phyloP scores from a whole-genome alignment of 164 flowering plant genomes.

The Nelumbo lutea region DNA sequence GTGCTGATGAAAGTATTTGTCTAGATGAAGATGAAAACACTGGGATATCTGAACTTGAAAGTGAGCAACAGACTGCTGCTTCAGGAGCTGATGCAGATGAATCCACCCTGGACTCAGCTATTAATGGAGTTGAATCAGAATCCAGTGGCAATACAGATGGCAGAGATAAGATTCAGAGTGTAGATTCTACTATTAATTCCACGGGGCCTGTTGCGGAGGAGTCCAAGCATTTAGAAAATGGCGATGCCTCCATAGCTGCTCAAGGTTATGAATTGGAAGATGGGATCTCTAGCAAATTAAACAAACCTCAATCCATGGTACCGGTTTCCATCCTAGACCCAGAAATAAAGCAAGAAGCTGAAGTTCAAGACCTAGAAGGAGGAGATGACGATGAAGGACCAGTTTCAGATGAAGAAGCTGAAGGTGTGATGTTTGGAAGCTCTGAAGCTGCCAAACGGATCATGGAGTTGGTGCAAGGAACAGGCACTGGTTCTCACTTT shows the following conservation, averaged over 20 bases:
- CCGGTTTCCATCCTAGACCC: conserved; percentile 5
- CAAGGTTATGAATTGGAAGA: conserved; percentile 12
- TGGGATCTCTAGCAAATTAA: conserved; percentile 8
- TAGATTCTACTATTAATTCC: conserved; percentile 4
- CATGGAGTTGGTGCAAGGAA: conserved; percentile 57
- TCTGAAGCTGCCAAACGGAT: conserved; percentile 64
- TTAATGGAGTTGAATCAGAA: conserved; percentile 6
- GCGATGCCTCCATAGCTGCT: background rate
- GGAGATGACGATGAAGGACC: conserved; percentile 37
- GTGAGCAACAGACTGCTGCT: conserved; percentile 13
- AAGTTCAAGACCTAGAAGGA: conserved; percentile 23
- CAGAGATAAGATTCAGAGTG: background rate
- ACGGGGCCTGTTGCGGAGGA: background rate
- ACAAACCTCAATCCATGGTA: conserved; percentile 8
- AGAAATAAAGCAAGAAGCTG: conserved; percentile 16
- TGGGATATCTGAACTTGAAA: conserved; percentile 13
- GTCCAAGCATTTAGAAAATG: conserved; percentile 12
- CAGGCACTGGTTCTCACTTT: conserved; percentile 41
- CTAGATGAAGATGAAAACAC: background rate
- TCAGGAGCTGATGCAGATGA: conserved; percentile 13
- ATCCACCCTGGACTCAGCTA: conserved; percentile 1
- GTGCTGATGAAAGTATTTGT: conserved; percentile 2
- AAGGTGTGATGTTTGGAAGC: conserved; percentile 46
- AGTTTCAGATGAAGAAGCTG: conserved; percentile 45
- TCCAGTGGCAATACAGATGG: background rate